Evolutionary conservation across 2,329 filamentous ascomycete genomes (phyloP).

Genomic region (Penicillium sp.): DNA sequence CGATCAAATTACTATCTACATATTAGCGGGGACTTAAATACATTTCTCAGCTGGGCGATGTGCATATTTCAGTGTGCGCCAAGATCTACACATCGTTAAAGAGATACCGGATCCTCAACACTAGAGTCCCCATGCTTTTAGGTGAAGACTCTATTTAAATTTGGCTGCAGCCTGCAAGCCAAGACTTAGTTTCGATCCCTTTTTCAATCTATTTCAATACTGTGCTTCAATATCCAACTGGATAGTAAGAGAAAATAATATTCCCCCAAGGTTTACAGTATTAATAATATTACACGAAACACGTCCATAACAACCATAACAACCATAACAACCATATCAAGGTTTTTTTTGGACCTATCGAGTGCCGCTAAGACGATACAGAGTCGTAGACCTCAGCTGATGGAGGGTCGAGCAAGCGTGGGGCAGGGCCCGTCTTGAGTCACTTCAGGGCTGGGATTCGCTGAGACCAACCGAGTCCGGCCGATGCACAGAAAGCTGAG

Average conservation of each 20-base stretch:
- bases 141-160: constrained; percentile 11
- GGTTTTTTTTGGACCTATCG: constrained; percentile 20
- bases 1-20: background rate
- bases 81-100: constrained; percentile 4
- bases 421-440: constrained; percentile 32
- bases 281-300: constrained; percentile 7
- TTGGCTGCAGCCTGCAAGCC: constrained; percentile 6
- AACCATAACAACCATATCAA: background rate
- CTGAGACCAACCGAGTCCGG: constrained; percentile 28
- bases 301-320: constrained; percentile 1
- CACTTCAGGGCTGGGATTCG: constrained; percentile 36
- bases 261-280: background rate
- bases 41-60: constrained; percentile 8
- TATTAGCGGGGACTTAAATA: constrained; percentile 1
- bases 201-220: background rate
- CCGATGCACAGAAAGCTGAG: constrained; percentile 31
- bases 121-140: background rate
- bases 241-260: background rate
- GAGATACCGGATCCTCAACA: background rate
- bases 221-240: background rate
- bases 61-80: constrained; percentile 9
- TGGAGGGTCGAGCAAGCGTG: constrained; percentile 35
- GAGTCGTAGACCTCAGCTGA: constrained; percentile 32
- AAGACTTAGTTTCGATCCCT: constrained; percentile 7
- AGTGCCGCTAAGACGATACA: constrained; percentile 15